phyloP scores from a whole-genome alignment of 73 alveolate genomes.

The Breviolum minutum region DNA sequence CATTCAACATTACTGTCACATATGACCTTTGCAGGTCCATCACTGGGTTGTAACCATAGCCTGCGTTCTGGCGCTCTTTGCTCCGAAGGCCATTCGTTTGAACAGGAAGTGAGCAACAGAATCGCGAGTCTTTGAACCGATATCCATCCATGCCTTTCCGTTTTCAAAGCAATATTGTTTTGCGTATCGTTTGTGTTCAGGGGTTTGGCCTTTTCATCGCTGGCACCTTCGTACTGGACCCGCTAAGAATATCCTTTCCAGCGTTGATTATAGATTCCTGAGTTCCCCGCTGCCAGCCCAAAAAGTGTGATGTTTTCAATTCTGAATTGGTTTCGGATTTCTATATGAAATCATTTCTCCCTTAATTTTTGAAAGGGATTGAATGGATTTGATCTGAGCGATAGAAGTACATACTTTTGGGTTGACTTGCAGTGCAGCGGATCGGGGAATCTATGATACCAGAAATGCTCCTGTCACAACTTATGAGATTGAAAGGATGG shows the following conservation, averaged over 20 bases:
- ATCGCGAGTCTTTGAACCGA: too few species aligned
- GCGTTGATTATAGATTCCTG: too few species aligned
- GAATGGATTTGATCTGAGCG: not conserved
- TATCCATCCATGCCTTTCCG: not conserved
- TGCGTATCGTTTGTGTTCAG: not conserved
- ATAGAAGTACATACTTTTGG: too few species aligned
- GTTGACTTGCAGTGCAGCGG: too few species aligned
- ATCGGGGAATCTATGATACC: too few species aligned
- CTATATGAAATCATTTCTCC: not conserved
- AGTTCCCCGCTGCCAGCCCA: too few species aligned
- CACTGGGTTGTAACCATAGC: slow-evolving; percentile 81
- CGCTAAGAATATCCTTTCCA: not conserved
- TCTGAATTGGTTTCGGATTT: too few species aligned
- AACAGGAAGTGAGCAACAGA: not conserved
- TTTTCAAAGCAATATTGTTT: not conserved
- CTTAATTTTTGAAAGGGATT: too few species aligned
- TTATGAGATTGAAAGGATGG: too few species aligned
- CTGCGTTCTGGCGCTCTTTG: slow-evolving; percentile 69
- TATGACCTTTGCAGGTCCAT: slow-evolving; percentile 54
- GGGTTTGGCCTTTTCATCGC: slow-evolving; percentile 92
- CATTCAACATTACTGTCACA: not conserved
- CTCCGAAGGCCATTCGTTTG: slow-evolving; percentile 43
- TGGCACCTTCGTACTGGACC: slow-evolving; percentile 89
- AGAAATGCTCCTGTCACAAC: too few species aligned
- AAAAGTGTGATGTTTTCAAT: too few species aligned